Conservation (phyloP, 1,284 basidiomycete species). For the Ustilago tritici region DNA sequence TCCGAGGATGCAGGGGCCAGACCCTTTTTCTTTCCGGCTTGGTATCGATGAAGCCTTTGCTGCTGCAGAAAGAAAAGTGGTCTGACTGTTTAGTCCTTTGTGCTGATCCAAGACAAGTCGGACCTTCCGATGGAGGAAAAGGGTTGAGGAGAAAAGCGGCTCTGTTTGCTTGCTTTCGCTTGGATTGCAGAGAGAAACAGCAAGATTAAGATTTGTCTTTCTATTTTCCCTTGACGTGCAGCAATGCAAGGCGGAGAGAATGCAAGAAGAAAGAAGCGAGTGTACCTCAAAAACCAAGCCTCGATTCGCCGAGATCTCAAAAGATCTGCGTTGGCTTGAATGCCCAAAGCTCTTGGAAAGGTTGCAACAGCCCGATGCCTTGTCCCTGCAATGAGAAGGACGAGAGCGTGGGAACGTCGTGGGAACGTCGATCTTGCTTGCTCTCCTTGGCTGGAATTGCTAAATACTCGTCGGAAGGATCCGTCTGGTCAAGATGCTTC, state of each 20-base stretch:
- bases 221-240: constrained; percentile 1
- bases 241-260: neutral
- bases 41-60: neutral
- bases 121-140: neutral
- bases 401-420: neutral
- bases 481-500: neutral
- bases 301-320: neutral
- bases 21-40: neutral
- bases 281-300: neutral
- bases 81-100: neutral
- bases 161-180: neutral
- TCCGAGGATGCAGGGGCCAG: neutral
- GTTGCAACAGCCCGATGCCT: neutral
- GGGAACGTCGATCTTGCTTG: constrained; percentile 4
- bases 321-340: neutral
- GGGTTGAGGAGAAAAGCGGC: neutral
- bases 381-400: neutral
- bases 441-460: neutral
- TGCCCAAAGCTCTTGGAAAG: neutral
- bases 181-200: constrained; percentile 3
- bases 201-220: neutral
- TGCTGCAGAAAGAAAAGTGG: neutral
- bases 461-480: neutral
- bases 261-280: neutral
- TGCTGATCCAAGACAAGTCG: neutral